Base-by-base conservation (phyloP, 2,329 filamentous ascomycete species). In the Colletotrichum tamarilloi region DNA sequence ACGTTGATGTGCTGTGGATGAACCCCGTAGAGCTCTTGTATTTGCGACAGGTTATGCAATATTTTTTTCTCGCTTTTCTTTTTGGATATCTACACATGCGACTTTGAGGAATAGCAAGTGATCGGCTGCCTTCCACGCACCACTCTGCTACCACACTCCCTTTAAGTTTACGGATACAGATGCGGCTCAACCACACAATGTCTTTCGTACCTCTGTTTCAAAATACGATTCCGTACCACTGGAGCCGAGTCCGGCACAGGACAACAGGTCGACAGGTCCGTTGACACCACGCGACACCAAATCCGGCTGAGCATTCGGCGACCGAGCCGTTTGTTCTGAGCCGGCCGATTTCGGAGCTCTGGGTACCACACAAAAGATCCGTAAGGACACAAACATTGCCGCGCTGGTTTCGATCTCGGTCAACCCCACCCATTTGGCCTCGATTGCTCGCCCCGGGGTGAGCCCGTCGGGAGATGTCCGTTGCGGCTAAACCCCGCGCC, bases 271-370 rank as follows among this genome's bases (percentile, higher is more conserved):
- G 57, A 49, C 53, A 38, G 14, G 35, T 35, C 58, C 11, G 11
- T 35, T 35, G 32, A 35, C 11, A 35, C 32, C 64, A 67, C 30
- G 30, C 19, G 42, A n/a, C 19, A n/a, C 42, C 19, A 42, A 52
- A 42, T 26, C 52, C 53, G 62, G 30, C 11, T 24, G 30, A 26
- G 49, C 24, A 19, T 24, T 69, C 59, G 66, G 70, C 59, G 28
- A 66, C 67, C 67, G 60, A 70, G 56, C 28, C 42, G 42, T n/a
- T 22, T 3, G 6, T n/a, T 55, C 63, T 53, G 62, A 12, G 12
- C 70, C 71, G 35, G 56, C 71, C 71, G 71, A 70, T 66, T n/a
- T 70, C 70, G 70, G 70, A 73, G 53, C n/a, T 5, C 14, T 53
- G 66, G 26, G 4, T 7, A 22, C 22, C 11, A 11, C 11, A n/a